Evolutionary conservation across 164 flowering plant genomes (phyloP).

Genomic region (Vitis labrusca): DNA sequence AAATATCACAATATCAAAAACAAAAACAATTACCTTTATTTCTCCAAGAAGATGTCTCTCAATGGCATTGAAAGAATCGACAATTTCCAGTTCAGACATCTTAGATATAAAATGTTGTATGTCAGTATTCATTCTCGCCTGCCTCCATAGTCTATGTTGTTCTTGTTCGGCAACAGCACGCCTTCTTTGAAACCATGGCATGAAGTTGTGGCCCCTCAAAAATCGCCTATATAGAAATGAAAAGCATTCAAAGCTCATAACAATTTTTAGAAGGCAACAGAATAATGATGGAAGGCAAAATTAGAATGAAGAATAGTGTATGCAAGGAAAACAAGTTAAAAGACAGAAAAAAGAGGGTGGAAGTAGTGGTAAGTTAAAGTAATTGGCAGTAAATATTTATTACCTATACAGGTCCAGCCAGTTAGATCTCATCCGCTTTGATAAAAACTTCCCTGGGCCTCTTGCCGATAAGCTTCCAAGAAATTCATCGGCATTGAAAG

Average conservation of each 20-base stretch:
- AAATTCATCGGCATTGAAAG: slow-evolving; percentile 77
- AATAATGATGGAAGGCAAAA: background rate
- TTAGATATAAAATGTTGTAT: slow-evolving; percentile 57
- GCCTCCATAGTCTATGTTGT: slow-evolving; percentile 86
- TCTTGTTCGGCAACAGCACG: slow-evolving; percentile 89
- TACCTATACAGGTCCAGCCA: slow-evolving; percentile 98
- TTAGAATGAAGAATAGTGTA: background rate
- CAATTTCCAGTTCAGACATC: slow-evolving; percentile 86
- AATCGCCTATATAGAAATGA: slow-evolving; percentile 56
- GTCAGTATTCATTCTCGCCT: slow-evolving; percentile 81
- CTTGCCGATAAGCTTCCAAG: slow-evolving; percentile 73
- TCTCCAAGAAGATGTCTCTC: slow-evolving; percentile 77
- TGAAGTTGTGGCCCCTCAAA: slow-evolving; percentile 78
- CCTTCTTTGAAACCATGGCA: slow-evolving; percentile 95
- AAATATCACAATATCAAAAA: background rate
- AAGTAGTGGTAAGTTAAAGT: background rate
- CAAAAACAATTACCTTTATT: slow-evolving; percentile 52
- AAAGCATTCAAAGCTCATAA: slow-evolving; percentile 5
- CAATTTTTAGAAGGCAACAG: background rate
- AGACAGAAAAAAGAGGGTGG: background rate
- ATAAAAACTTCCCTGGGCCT: slow-evolving; percentile 92
- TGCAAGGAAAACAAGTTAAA: background rate
- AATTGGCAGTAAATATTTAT: slow-evolving; percentile 1
- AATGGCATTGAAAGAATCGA: slow-evolving; percentile 87
- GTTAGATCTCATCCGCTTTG: slow-evolving; percentile 88